Percentiles rank a stretch among this genome's conserved stretches.
phyloP scores from a whole-genome alignment of 1,284 basidiomycete genomes.

The Earliella scabrosa region DNA sequence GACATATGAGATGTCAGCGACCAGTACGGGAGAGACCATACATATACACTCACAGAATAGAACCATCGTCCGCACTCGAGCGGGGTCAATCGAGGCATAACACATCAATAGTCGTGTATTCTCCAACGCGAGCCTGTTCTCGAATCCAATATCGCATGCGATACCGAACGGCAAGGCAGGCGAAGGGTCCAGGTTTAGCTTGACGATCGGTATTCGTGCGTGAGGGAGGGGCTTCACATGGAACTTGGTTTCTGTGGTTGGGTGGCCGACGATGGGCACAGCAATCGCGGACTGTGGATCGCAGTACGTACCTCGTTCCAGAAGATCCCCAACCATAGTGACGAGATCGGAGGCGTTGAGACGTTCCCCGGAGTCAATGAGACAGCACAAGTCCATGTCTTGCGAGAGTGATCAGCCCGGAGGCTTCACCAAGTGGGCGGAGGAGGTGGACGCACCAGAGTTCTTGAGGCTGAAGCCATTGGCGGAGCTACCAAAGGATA shows the following conservation, averaged over 20 bases:
- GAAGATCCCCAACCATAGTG: conserved; percentile 90
- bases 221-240: conserved; percentile 96
- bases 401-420: conserved; percentile 14
- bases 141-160: conserved; percentile 98
- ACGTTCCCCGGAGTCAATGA: conserved; percentile 85
- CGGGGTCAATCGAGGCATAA: conserved; percentile 97
- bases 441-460: conserved; percentile 67
- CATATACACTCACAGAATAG: conserved; percentile 80
- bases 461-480: conserved; percentile 95
- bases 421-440: conserved; percentile 1
- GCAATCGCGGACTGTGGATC: conserved; percentile 5
- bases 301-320: conserved; percentile 80
- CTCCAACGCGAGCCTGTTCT: conserved; percentile 95
- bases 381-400: conserved; percentile 99
- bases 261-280: conserved; percentile 9
- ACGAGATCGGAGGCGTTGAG: conserved; percentile 89
- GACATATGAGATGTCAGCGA: background rate
- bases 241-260: conserved; percentile 87
- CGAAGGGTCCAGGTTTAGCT: conserved; percentile 91
- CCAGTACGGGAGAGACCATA: background rate
- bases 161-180: conserved; percentile 89
- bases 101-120: conserved; percentile 96
- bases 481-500: conserved; percentile 95
- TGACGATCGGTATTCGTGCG: conserved; percentile 98
- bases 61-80: conserved; percentile 91